A percentile compares a stretch with the other conserved stretches of the same genome.
Conservation (phyloP, 768 basidiomycete genomes). For the Boletus reticulatus region DNA sequence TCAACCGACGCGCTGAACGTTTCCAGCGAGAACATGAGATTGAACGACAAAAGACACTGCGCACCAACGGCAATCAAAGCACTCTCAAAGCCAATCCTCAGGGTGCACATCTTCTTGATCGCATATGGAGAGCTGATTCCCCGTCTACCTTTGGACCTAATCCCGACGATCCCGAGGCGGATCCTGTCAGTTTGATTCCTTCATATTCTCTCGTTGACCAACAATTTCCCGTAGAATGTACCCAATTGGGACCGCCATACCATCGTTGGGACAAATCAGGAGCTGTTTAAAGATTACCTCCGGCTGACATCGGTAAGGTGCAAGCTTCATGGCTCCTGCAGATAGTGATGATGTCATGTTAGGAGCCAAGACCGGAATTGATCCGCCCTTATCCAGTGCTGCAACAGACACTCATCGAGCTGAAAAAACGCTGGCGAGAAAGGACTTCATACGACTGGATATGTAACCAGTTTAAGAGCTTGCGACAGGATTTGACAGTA, state of each 20-base stretch:
- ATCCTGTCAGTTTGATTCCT: conserved; percentile 50
- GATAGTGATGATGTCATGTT: conserved; percentile 5
- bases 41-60: conserved; percentile 61
- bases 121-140: conserved; percentile 41
- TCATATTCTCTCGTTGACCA: not conserved
- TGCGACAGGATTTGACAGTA: conserved; percentile 97
- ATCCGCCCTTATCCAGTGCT: conserved; percentile 88
- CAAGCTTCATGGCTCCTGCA: not conserved
- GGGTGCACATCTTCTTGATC: conserved; percentile 53
- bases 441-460: conserved; percentile 82
- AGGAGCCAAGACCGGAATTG: conserved; percentile 94
- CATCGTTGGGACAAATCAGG: conserved; percentile 88
- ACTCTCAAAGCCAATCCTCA: conserved; percentile 46
- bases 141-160: conserved; percentile 47
- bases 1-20: conserved; percentile 78
- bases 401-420: conserved; percentile 77
- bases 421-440: conserved; percentile 87
- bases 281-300: conserved; percentile 94
- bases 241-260: conserved; percentile 96
- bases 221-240: conserved; percentile 65
- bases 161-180: conserved; percentile 68
- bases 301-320: conserved; percentile 79
- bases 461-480: conserved; percentile 96
- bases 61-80: conserved; percentile 29
- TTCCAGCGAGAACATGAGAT: conserved; percentile 90